Evolutionary conservation across 495 filamentous ascomycete genomes (phyloP).

Genomic region (Collariella sp.): DNA sequence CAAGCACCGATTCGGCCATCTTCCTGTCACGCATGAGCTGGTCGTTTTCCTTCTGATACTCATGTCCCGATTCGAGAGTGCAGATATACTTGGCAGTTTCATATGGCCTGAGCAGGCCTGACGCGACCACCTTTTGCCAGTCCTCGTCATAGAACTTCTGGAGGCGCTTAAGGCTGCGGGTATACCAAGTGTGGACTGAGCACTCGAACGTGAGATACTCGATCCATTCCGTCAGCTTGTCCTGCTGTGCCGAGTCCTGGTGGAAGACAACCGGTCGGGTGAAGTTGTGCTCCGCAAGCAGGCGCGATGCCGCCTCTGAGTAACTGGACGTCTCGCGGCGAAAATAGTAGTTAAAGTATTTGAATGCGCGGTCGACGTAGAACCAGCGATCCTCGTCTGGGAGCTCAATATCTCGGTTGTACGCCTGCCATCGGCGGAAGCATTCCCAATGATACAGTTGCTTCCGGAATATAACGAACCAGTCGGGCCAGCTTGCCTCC

Average conservation of each 20-base stretch:
- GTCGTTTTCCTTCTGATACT: too few species aligned
- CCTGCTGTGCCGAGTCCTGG: background rate
- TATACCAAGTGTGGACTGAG: too few species aligned
- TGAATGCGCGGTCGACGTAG: background rate
- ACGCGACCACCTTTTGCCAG: too few species aligned
- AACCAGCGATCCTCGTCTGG: background rate
- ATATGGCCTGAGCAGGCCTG: too few species aligned
- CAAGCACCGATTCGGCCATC: too few species aligned
- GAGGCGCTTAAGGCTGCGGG: too few species aligned
- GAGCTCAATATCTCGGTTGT: background rate
- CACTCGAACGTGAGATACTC: too few species aligned
- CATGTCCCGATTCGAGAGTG: too few species aligned
- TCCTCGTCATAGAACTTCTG: too few species aligned
- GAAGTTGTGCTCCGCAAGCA: background rate
- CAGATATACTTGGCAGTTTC: too few species aligned
- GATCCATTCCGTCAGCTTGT: background rate
- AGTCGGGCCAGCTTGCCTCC: background rate
- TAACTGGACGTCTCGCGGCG: background rate
- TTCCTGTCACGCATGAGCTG: too few species aligned
- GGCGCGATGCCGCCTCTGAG: background rate
- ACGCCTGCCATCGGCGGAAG: background rate
- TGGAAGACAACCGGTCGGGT: background rate
- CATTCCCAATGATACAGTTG: background rate
- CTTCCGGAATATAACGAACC: background rate
- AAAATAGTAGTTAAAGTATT: background rate